Evolutionary conservation across 2,329 filamentous ascomycete genomes (phyloP).

Genomic region (Colletotrichum limetticola): DNA sequence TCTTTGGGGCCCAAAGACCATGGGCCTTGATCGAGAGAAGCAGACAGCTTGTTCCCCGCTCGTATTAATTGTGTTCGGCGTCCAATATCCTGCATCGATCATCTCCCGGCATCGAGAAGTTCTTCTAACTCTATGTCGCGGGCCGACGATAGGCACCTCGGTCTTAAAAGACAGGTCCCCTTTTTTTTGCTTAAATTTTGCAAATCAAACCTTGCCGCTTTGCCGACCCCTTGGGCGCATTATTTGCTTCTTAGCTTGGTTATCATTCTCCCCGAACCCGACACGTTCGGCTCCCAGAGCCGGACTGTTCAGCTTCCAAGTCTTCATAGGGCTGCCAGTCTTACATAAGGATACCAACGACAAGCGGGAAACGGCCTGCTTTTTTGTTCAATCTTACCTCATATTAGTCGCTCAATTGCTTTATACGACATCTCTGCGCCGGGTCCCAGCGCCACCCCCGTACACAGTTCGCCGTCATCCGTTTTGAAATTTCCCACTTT

Average conservation of each 20-base stretch:
- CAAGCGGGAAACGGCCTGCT: neutral
- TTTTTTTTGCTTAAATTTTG: too few species aligned
- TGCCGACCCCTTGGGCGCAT: neutral
- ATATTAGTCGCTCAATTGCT: constrained; percentile 5
- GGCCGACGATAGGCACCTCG: neutral
- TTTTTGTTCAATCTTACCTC: neutral
- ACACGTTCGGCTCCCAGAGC: constrained; percentile 20
- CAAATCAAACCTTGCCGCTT: neutral
- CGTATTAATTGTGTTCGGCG: constrained; percentile 4
- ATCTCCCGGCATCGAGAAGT: neutral
- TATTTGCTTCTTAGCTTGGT: neutral
- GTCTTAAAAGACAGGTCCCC: neutral
- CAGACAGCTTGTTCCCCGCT: constrained; percentile 2
- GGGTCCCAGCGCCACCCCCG: neutral
- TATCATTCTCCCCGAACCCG: too few species aligned
- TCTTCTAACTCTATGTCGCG: neutral
- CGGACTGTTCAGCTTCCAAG: neutral
- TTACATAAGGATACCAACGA: neutral
- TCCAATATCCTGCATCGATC: constrained; percentile 1
- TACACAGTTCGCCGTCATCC: neutral
- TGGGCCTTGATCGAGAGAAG: neutral
- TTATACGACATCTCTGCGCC: neutral
- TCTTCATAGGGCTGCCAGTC: constrained; percentile 11
- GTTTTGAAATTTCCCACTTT: neutral
- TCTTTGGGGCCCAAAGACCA: neutral